Conservation (phyloP, 371 early-diverging fungal species). For the Antonospora locustae region DNA sequence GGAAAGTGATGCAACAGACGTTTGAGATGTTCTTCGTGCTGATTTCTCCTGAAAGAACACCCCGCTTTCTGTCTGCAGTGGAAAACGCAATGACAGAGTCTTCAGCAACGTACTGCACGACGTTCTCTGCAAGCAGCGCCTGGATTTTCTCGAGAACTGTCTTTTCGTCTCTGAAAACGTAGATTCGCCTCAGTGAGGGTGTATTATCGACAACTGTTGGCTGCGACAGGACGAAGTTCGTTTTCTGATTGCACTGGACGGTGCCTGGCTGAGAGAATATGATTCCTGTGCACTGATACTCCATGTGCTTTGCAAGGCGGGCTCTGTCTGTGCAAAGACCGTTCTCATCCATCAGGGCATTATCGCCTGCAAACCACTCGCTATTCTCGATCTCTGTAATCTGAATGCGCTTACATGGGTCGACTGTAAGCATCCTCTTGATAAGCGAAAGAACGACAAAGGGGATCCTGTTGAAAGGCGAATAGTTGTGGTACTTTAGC, state of each 20-base stretch:
- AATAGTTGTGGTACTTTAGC: slow-evolving; percentile 22
- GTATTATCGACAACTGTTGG: slow-evolving; percentile 34
- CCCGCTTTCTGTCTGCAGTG: slow-evolving; percentile 47
- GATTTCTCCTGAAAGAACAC: slow-evolving; percentile 45
- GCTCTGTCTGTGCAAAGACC: slow-evolving; percentile 16
- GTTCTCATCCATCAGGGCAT: slow-evolving; percentile 19
- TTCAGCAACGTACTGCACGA: slow-evolving; percentile 6
- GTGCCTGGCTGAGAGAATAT: slow-evolving; percentile 29
- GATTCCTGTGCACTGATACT: not conserved
- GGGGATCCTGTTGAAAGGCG: slow-evolving; percentile 36
- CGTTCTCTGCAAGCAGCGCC: slow-evolving; percentile 13
- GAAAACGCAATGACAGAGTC: slow-evolving; percentile 28
- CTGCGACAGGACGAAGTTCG: slow-evolving; percentile 29
- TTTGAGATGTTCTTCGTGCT: slow-evolving; percentile 17
- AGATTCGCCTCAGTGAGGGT: slow-evolving; percentile 30
- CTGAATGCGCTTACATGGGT: slow-evolving; percentile 64
- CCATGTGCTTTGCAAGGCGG: slow-evolving; percentile 1
- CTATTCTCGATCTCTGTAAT: slow-evolving; percentile 10
- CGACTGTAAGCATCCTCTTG: slow-evolving; percentile 71
- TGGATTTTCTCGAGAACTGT: slow-evolving; percentile 8
- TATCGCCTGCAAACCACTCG: slow-evolving; percentile 29
- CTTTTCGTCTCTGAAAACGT: slow-evolving; percentile 8
- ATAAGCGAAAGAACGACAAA: slow-evolving; percentile 56
- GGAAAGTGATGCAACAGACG: slow-evolving; percentile 31
- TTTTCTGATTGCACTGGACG: not conserved